Evolutionary conservation across 176 grass and related monocot species (phyloP).

Genomic region (bread wheat (Triticum aestivum)): IWGSC_CS_RefSeq_v2.1 NC_057805.1:488734229-488734728

Average conservation of each 20-base stretch:
- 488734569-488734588: slow-evolving; percentile 96
- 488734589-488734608: slow-evolving; percentile 79
- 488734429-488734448: neutral
- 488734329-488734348: slow-evolving; percentile 97
- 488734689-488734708: neutral
- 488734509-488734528: slow-evolving; percentile 95
- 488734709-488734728: neutral
- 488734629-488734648: neutral
- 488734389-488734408: slow-evolving; percentile 6
- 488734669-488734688: neutral
- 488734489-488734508: slow-evolving; percentile 92
- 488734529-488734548: slow-evolving; percentile 92
- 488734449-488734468: slow-evolving; percentile 98
- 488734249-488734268: slow-evolving; percentile 89
- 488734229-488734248: slow-evolving; percentile 90
- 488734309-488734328: slow-evolving; percentile 98
- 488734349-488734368: slow-evolving; percentile 85
- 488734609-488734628: slow-evolving; percentile 12
- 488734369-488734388: slow-evolving; percentile 38
- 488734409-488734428: neutral
- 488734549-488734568: slow-evolving; percentile 88
- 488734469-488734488: slow-evolving; percentile 99
- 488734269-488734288: slow-evolving; percentile 88
- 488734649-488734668: neutral
- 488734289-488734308: slow-evolving; percentile 99